Evolutionary conservation across 2,329 filamentous ascomycete species (phyloP), one percentile per base, ranked within the genome.

Genomic region (Ophiobolus disseminans): DNA sequence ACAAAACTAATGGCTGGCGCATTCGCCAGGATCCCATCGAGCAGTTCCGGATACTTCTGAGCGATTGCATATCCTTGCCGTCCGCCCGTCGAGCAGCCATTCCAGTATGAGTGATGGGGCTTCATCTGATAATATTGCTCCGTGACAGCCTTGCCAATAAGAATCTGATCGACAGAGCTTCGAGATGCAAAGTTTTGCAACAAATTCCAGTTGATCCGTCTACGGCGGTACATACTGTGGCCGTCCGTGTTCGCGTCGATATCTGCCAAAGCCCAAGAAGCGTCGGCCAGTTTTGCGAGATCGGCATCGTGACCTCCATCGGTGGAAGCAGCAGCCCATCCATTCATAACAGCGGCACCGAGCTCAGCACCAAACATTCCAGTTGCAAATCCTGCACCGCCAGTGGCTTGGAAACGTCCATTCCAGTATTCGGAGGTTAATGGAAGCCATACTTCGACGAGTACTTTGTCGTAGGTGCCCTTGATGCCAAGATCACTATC

Each of bases 141-240:
- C 5, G 62, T 63, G 19, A 70, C 55, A 19, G 41, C 50, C 50
- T 76, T 76, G 7, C 66, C 72, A 8, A 76, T 57, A 20, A 57
- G 26, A 11, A 68, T 57, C 37, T 63, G 52, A 19, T 78, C 76
- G 4, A 70, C 61, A 8, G 76, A 28, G n/a, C 72, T 69, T 0
- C 68, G 58, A 0, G 65, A 71, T 0, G 70, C 74, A 17, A 75
- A 73, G 40, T 77, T 73, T 9, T 72, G 60, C 5, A 78, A 38
- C 3, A 67, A 41, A 22, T 62, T 45, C 60, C 66, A 66, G 16
- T 73, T 60, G 3, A 72, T 45, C 11, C 17, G 16, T 23, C 20
- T 25, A 6, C n/a, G 30, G 11, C 20, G 34, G 21, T 11, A 8
- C 14, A 36, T 14, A 16, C 31, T 11, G n/a, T 8, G 7, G 7